Conservation (phyloP, 768 basidiomycete species). For the Porpolomopsis calyptriformis region DNA sequence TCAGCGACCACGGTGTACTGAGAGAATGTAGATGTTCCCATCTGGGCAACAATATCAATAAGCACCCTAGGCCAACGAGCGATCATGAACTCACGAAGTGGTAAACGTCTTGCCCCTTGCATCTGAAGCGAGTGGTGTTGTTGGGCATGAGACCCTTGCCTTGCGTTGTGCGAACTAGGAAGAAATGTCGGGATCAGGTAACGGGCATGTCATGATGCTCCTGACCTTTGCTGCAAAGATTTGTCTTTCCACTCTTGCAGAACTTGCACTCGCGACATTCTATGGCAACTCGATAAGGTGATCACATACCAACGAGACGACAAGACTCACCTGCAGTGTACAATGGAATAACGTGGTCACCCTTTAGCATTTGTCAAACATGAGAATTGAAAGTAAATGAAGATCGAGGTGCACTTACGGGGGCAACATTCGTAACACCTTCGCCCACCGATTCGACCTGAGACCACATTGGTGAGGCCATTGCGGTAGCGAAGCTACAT, state of each 20-base stretch:
- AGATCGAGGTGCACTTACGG: constrained; percentile 11
- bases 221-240: constrained; percentile 88
- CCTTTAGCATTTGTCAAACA: constrained; percentile 21
- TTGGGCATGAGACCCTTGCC: constrained; percentile 96
- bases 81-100: constrained; percentile 65
- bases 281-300: constrained; percentile 17
- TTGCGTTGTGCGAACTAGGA: constrained; percentile 78
- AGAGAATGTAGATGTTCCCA: constrained; percentile 99
- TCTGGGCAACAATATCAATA: constrained; percentile 36
- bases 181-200: constrained; percentile 3
- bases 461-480: not conserved
- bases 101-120: constrained; percentile 74
- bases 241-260: constrained; percentile 97
- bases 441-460: constrained; percentile 97
- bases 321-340: constrained; percentile 73
- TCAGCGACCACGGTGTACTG: constrained; percentile 99
- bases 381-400: not conserved
- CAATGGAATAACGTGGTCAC: constrained; percentile 95
- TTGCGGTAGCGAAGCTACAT: not conserved
- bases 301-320: not conserved
- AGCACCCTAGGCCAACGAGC: not conserved
- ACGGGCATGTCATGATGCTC: not conserved
- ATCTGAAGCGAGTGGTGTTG: constrained; percentile 75
- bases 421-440: constrained; percentile 66
- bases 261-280: constrained; percentile 98